Base-by-base conservation (phyloP, 2,329 filamentous ascomycete species). In the Nigrospora oryzae region DNA sequence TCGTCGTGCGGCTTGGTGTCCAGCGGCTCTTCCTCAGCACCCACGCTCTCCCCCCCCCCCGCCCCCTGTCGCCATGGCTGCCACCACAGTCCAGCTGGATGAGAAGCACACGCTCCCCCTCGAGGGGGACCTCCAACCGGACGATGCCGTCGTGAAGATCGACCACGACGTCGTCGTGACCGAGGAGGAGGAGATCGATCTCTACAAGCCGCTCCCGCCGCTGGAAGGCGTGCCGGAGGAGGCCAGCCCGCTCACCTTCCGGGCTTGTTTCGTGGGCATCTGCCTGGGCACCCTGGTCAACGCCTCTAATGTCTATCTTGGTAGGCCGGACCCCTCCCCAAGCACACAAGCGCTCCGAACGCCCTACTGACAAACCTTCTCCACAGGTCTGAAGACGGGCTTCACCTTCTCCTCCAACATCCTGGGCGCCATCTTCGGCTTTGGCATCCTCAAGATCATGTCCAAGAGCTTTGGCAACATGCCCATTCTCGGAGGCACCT, bases 301-400 rank as follows among this genome's bases (percentile, higher is more conserved):
- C 54, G 73, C 74, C 10, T 77, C 74, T 38, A 79, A 79, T 56
- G 61, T 79, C 49, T 80, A 79, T 52, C 69, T 79, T 30, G 74
- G 74, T 68, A 57, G 28, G 55, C 48, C 15, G 5, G 37, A 45
- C 53, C 23, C 23, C 23, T 10, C 23, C 23, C 23, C 23, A 10
- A 7, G 23, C 23, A 28, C 23, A 7, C 23, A 28, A 10, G 23
- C 7, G 5, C 23, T 10, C 23, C 5, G 23, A 7, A 28, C 7
- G 23, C 23, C 23, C 23, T 28, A 31, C 23, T 32, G 30, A 42
- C 23, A 43, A 4, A 8, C 36, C 51, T 14, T 40, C 23, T 44
- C 47, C 38, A 51, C 51, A 67, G 68, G 68, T 49, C 60, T 73
- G 36, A 70, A 71, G 52, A 71, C 69, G 33, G 65, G 65, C 14